Base-by-base conservation (phyloP, 805 yeast genomes). In the Saturnispora bothae region DNA sequence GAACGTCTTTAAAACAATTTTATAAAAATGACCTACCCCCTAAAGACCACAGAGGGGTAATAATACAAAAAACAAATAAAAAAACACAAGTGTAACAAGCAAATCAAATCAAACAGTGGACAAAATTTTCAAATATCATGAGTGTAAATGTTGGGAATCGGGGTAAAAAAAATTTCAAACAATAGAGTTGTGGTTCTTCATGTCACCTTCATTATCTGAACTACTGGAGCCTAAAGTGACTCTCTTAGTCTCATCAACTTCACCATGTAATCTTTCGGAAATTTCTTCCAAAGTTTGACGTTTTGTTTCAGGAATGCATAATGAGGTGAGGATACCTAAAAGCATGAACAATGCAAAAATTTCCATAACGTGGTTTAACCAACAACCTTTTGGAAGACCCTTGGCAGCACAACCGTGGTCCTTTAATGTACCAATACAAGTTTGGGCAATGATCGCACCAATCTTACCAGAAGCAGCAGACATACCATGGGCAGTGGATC, bases 401-500 rank as follows among this genome's bases (percentile, higher is more conserved):
- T 68, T 69, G 36, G 65, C 63, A 27, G 84, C 65, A 74, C 95
- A 85, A 46, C 74, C 71, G 61, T 81, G 89, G 69, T 81, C 69
- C 41, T 78, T 70, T 53, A 85, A 71, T 47, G 94, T 83, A 71
- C 95, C 92, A 49, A 82, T 62, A 59, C 82, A 80, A 45, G 88
- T 78, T 66, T 81, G 92, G 20, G 95, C 95, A 68, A 85, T 75
- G 50, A 85, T 83, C 43, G 95, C 94, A 67, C 95, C 96, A 52
- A 84, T 68, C 61, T 85, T 85, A 69, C 95, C 96, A 25, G 76
- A 61, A 36, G 94, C 96, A 51, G 96, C 95, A 46, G 94, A 84
- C 46, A 85, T 71, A 71, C 96, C 96, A 54, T 85, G 96, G 34
- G 95, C 95, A 48, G 94, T 77, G 17, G 95, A 84, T 78, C 95